Base-by-base conservation (phyloP, 2,329 filamentous ascomycete species). In the Exophiala sp. region DNA sequence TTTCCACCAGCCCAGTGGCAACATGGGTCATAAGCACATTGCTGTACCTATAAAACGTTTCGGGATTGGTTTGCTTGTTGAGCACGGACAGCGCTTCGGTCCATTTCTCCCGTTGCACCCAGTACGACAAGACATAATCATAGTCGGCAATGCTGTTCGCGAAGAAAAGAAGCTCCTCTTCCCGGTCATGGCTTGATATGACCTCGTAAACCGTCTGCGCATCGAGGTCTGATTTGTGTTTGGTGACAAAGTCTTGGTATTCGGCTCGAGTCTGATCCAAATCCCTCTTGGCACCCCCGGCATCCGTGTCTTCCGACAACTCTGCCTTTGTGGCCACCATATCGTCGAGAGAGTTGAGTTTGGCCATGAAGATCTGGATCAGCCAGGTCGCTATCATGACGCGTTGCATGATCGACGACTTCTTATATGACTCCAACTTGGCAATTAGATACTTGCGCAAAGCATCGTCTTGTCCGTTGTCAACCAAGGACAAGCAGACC, bases 311-410 rank as follows among this genome's bases (percentile, higher is more conserved):
- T 55, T 89, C 87, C 1, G 82, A 79, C 18, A 91, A 70, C 65
- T 95, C 89, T 0, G 88, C 87, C 62, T 88, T 86, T 0, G 90
- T 94, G 32, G 90, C 85, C 57, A 97, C 91, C 2, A 86, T 90
- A 67, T 98, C 93, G 63, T 98, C 93, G 2, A 98, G 76, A 2
- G 86, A 85, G 65, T 98, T 96, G 35, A 98, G 77, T 68, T 95
- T 96, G 3, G 89, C 87, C 89, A 98, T 98, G 68, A 91, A 98
- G 1, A 97, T 78, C 67, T 98, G 93, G 8, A 96, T 77, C 37
- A 98, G 78, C 93, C 93, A 98, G 58, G 85, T 90, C 1, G 91
- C 87, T 58, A 97, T 83, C 88, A 98, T 95, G 57, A 87, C 85
- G 51, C 91, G 78, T 68, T 98, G 93, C 90, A 98, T 98, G 23